Conservation (phyloP, 257 asterid genomes). For the Coffea canephora region DNA sequence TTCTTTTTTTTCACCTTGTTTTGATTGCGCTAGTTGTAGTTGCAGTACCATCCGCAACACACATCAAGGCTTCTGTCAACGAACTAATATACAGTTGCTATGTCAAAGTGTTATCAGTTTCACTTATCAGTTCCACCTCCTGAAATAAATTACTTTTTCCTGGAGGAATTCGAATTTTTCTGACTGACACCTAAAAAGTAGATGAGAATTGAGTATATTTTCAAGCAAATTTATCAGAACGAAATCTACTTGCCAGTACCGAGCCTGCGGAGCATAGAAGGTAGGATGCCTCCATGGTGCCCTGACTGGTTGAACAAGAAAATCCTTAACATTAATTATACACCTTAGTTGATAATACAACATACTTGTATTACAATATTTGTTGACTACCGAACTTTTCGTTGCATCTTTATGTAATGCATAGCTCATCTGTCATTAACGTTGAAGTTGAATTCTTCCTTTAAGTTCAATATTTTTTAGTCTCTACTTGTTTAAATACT, state of each 20-base stretch:
- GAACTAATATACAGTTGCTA: too few relatives aligned
- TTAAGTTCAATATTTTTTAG: neutral
- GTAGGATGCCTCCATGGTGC: neutral
- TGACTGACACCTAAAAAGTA: neutral
- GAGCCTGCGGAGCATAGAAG: neutral
- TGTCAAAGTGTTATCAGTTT: too few relatives aligned
- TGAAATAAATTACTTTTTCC: neutral
- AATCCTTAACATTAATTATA: neutral
- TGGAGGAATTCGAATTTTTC: too few relatives aligned
- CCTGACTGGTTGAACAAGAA: neutral
- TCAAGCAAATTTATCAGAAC: neutral
- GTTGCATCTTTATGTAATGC: slow-evolving; percentile 16
- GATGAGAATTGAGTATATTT: neutral
- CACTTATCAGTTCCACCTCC: neutral
- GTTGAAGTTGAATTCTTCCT: slow-evolving; percentile 38
- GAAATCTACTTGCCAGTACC: neutral
- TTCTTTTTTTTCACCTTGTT: too few relatives aligned
- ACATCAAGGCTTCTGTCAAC: too few relatives aligned
- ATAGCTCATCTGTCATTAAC: slow-evolving; percentile 27
- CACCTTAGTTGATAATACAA: neutral
- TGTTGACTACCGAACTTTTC: slow-evolving; percentile 19
- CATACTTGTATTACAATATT: neutral
- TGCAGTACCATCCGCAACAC: too few relatives aligned
- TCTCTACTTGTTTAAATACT: neutral
- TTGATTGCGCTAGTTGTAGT: too few relatives aligned